A percentile compares a stretch with the other conserved stretches of the same genome.
phyloP scores from a whole-genome alignment of 192 early-diverging fungal species.

The Podila verticillata region DNA sequence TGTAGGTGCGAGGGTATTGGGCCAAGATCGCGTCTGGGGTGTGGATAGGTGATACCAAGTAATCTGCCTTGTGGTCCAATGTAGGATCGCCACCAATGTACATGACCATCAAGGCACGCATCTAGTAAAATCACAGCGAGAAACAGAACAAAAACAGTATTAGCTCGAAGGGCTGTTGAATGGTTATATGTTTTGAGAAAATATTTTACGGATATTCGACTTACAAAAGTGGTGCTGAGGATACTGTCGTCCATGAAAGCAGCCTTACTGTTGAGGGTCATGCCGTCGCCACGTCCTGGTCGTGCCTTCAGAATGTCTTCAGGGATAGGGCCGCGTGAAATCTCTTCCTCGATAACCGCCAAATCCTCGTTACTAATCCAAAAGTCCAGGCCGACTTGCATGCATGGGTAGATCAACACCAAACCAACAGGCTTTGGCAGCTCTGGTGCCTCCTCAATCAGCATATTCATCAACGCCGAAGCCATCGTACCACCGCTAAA shows the following conservation, averaged over 20 bases:
- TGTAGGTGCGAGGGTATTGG: slow-evolving; percentile 89
- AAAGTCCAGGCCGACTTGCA: slow-evolving; percentile 91
- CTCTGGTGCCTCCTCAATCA: slow-evolving; percentile 63
- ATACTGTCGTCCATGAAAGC: slow-evolving; percentile 91
- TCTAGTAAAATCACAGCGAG: slow-evolving; percentile 43
- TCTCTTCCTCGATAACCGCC: slow-evolving; percentile 49
- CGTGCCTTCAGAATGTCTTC: slow-evolving; percentile 25
- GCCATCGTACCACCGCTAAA: slow-evolving; percentile 89
- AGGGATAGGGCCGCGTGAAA: slow-evolving; percentile 25
- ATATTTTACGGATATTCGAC: background rate
- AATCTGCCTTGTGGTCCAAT: slow-evolving; percentile 83
- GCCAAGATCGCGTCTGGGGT: slow-evolving; percentile 88
- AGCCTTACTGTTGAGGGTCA: slow-evolving; percentile 80
- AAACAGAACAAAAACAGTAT: slow-evolving; percentile 10
- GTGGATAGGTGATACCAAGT: slow-evolving; percentile 85
- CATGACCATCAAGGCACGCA: slow-evolving; percentile 80
- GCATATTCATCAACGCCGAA: slow-evolving; percentile 79
- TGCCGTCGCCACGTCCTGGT: slow-evolving; percentile 57
- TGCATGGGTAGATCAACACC: slow-evolving; percentile 89
- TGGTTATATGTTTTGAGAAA: background rate
- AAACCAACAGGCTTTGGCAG: slow-evolving; percentile 79
- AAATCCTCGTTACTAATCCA: slow-evolving; percentile 78
- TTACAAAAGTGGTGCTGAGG: slow-evolving; percentile 79
- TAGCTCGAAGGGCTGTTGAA: too few relatives aligned
- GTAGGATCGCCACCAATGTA: slow-evolving; percentile 86